Percentiles rank a stretch among this genome's conserved stretches.
Conservation (phyloP, 768 basidiomycete genomes). For the Austroboletus eburneus region DNA sequence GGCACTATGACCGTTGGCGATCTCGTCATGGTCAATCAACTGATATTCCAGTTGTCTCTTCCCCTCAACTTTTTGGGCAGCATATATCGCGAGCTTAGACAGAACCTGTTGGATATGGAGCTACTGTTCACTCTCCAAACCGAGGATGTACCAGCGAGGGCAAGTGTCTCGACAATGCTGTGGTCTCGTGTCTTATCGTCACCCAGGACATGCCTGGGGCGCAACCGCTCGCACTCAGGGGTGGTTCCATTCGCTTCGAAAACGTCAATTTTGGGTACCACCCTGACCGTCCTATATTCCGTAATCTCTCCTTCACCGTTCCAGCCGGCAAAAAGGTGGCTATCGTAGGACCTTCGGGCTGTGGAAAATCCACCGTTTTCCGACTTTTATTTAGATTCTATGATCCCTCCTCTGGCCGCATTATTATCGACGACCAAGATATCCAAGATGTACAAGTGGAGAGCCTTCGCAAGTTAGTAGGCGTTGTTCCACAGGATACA, state of each 20-base stretch:
- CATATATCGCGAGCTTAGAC: slow-evolving; percentile 94
- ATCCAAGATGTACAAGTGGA: slow-evolving; percentile 67
- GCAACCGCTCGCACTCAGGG: slow-evolving; percentile 61
- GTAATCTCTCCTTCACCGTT: slow-evolving; percentile 79
- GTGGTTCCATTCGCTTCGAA: slow-evolving; percentile 89
- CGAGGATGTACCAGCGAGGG: slow-evolving; percentile 69
- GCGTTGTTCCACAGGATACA: slow-evolving; percentile 97
- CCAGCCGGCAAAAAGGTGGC: slow-evolving; percentile 97
- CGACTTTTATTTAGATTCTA: slow-evolving; percentile 94
- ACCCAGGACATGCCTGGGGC: slow-evolving; percentile 66
- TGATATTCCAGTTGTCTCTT: slow-evolving; percentile 94
- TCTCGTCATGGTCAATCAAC: slow-evolving; percentile 98
- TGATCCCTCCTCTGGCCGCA: slow-evolving; percentile 74
- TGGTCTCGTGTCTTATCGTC: neutral
- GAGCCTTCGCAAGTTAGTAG: slow-evolving; percentile 70
- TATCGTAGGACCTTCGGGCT: slow-evolving; percentile 95
- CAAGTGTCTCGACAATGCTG: slow-evolving; percentile 20
- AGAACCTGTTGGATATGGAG: slow-evolving; percentile 97
- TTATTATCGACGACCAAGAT: slow-evolving; percentile 85
- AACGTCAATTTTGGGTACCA: slow-evolving; percentile 92
- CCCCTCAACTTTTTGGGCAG: slow-evolving; percentile 97
- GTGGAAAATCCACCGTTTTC: slow-evolving; percentile 96
- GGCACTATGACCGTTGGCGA: slow-evolving; percentile 99
- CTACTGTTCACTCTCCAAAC: slow-evolving; percentile 86
- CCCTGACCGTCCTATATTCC: slow-evolving; percentile 89